These are phyloP conservation scores for Trichocladium antarcticum DNA, from an alignment of 495 filamentous ascomycete species.

Conservation along the genomic window DNA sequence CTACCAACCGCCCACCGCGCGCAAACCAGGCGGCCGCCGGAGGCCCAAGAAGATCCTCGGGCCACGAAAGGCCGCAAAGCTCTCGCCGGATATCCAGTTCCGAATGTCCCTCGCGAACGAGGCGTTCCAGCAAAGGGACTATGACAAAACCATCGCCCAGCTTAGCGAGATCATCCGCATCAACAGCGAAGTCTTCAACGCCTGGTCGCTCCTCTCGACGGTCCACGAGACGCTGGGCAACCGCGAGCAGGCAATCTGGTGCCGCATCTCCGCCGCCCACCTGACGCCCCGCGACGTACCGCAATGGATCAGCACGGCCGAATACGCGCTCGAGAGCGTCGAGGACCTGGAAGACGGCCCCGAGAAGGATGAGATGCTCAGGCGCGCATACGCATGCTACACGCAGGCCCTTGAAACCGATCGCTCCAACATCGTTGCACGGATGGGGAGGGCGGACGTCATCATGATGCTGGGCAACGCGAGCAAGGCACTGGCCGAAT, in stretches of 20 bases:
- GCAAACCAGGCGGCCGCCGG: conserved; percentile 1
- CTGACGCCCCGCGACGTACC: conserved; percentile 54
- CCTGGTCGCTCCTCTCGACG: conserved; percentile 65
- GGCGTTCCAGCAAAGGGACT: conserved; percentile 55
- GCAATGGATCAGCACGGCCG: conserved; percentile 58
- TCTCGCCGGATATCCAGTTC: conserved; percentile 62
- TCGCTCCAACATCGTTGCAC: conserved; percentile 39
- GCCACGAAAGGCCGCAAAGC: conserved; percentile 60
- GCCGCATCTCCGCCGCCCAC: conserved; percentile 60
- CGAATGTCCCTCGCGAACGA: conserved; percentile 58
- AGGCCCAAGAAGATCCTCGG: conserved; percentile 32
- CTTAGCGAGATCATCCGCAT: conserved; percentile 60
- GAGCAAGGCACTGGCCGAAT: conserved; percentile 49
- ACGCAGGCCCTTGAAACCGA: conserved; percentile 56
- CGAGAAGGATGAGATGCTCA: conserved; percentile 36
- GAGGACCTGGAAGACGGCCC: conserved; percentile 46
- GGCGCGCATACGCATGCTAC: conserved; percentile 57
- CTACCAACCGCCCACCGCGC: conserved; percentile 6
- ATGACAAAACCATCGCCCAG: conserved; percentile 50
- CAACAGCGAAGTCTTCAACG: conserved; percentile 73
- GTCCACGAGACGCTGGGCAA: conserved; percentile 60
- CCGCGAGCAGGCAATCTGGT: conserved; percentile 53
- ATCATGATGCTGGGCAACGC: conserved; percentile 39
- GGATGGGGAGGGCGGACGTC: conserved; percentile 25
- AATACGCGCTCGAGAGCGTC: conserved; percentile 44